Base-by-base conservation (phyloP, 371 early-diverging fungal genomes). In the Aphelidium insulamus region DNA sequence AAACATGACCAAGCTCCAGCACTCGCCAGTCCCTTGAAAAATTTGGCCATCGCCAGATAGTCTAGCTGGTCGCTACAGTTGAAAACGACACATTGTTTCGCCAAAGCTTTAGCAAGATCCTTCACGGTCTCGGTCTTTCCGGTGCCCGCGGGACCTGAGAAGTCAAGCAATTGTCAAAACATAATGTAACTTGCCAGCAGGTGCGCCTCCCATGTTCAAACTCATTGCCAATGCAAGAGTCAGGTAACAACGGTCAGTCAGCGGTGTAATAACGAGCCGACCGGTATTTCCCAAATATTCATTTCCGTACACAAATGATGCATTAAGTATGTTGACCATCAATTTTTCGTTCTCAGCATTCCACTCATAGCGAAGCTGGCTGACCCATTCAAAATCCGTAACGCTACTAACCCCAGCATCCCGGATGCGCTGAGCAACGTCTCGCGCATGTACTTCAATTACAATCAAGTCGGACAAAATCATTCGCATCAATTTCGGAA, bases 61-160 rank as follows among this genome's bases (percentile, higher is more conserved):
- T 66, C 65, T 16, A 66, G 48, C 39, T 64, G 64, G 36, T 64
- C 67, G 5, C 56, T 55, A 38, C 67, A 66, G 44, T 66, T 66
- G 40, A 64, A 66, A 1, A 66, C 67, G 14, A 66, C 64, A 43
- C 64, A 64, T 34, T 66, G 67, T 36, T 66, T 66, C 15, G 64
- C 67, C 5, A 66, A 43, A 11, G 64, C 54, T 33, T 64, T 62
- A 8, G 65, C 67, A 8, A 66, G 43, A 45, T 66, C 64, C 32
- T 66, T 66, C 11, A 55, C 53, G 3, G 67, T 64, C 37, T 66
- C 67, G 4, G 67, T 66, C 34, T 66, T 66, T 2, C 65, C 65
- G 4, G 67, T 66, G 2, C 64, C 67, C 2, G 54, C 45, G 23
- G 53, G 61, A 3, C 67, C 67, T n/a, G n/a, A n/a, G n/a, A n/a